Base-by-base conservation (phyloP, 139 green algal species). In the Marvania coccoides region DNA sequence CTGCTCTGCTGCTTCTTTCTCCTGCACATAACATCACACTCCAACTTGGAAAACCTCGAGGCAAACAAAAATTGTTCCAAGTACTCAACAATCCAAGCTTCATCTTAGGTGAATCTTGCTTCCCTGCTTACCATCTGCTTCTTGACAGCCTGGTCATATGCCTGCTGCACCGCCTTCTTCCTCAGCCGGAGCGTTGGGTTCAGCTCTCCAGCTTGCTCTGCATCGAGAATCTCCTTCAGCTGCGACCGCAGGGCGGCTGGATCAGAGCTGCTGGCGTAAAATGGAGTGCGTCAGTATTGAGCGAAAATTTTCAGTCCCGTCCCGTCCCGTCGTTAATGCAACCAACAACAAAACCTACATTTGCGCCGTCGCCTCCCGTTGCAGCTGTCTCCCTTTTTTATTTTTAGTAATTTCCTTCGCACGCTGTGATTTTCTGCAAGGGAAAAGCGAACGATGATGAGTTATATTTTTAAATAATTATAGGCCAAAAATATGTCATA, bases 111-210 rank as follows among this genome's bases (percentile, higher is more conserved):
- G n/a, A n/a, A 5, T 46, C 10, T 23, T 12, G 9, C 10, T 9
- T 23, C 12, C 9, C 48, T 59, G 34, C n/a, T n/a, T 55, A 89
- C 88, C 88, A 88, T 88, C 47, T 89, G 72, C 28, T 78, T 83
- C 61, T 91, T 88, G 26, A 92, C 63, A 1, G 88, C 84, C 45
- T 73, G 57, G 35, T 95, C 85, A 40, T 90, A 94, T 0, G 87
- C 87, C 34, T 88, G 78, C 61, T 95, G 85, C 70, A 95, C 57
- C 37, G 88, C 87, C 38, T 87, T 89, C 73, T 95, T 94, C 70
- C 83, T 88, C 6, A 95, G 73, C 59, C 84, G 77, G 29, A 89
- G 63, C 12, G 73, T 71, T 37, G 86, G 81, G 54, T 78, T 90
- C 1, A 83, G 63, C 53, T 71, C 70, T 24, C 78, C 84, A 4